Evolutionary conservation across 2,329 filamentous ascomycete genomes (phyloP).

Genomic region (Fusarium sp.): DNA sequence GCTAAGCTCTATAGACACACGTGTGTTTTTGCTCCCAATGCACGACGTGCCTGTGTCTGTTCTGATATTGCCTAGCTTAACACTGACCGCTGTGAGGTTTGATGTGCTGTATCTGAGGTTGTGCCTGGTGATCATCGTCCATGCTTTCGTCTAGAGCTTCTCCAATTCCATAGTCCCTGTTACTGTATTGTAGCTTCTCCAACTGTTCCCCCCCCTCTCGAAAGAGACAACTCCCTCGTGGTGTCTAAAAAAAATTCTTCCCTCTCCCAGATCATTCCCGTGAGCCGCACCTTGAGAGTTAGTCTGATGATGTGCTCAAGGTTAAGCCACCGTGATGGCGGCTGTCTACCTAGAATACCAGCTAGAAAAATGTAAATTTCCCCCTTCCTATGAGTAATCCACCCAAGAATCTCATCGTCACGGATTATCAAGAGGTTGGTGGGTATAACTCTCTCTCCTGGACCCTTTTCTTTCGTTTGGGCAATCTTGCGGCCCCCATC

Average conservation of each 20-base stretch:
- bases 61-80: not conserved
- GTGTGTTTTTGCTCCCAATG: constrained; percentile 3
- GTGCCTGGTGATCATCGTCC: constrained; percentile 13
- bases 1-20: not conserved
- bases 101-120: not conserved
- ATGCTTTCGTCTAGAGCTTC: constrained; percentile 22
- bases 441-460: not conserved
- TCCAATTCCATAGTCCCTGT: constrained; percentile 19
- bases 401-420: constrained; percentile 2
- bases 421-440: not conserved
- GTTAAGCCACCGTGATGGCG: not conserved
- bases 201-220: constrained; percentile 8
- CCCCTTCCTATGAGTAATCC: not conserved
- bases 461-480: not conserved
- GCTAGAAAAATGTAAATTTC: constrained; percentile 1
- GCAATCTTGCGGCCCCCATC: constrained; percentile 4
- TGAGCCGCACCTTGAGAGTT: not conserved
- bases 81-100: not conserved
- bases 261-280: constrained; percentile 30
- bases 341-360: not conserved
- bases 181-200: constrained; percentile 15
- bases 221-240: not conserved
- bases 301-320: constrained; percentile 22
- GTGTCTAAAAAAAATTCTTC: constrained; percentile 9
- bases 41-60: constrained; percentile 22